Base-by-base conservation (phyloP, 169 alveolate genomes). In the Plasmodium knowlesi region DNA sequence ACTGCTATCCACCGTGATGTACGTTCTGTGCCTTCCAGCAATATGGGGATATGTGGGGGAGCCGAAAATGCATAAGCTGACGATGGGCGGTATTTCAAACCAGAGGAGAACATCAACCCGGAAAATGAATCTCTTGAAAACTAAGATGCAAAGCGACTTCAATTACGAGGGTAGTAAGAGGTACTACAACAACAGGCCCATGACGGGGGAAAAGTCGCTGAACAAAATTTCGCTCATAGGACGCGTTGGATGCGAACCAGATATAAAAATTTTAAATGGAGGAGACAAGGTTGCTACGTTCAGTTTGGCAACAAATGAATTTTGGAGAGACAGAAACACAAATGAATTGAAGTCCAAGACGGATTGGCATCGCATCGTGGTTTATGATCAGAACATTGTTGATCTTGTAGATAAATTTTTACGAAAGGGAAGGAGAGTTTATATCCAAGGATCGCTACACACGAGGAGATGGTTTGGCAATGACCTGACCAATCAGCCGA, bases 281-380 rank as follows among this genome's bases (percentile, higher is more conserved):
- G 96, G 96, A 5, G 96, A 93, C 32, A 93, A 82, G 28, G 92
- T 93, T 30, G 96, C 96, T n/a, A 85, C 94, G n/a, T 73, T 93
- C 46, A 93, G 92, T 53, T 50, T 93, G 46, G 96, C 96, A 14
- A 93, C 96, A 0, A 89, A 93, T 79, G 96, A 93, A 37, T 89
- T 73, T 9, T 93, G 96, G 96, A 93, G 95, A 85, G 96, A 93
- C 81, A 67, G 91, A 28, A 94, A 89, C 54, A 92, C 92, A 10
- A 82, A 83, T 54, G 93, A 76, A 54, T 67, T 84, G 54, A 92
- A 73, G 78, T 78, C 90, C 2, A 73, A 84, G 34, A 93, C 96
- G 14, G 96, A 93, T 32, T 93, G 96, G 96, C 96, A 93, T 83
- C 79, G 96, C 54, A 37, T 93, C 19, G 92, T 76, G 22, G 94